These are phyloP conservation scores for Chamaecrista fasciculata DNA, from an alignment of 306 rosid genomes.

Conservation along the genomic window DNA sequence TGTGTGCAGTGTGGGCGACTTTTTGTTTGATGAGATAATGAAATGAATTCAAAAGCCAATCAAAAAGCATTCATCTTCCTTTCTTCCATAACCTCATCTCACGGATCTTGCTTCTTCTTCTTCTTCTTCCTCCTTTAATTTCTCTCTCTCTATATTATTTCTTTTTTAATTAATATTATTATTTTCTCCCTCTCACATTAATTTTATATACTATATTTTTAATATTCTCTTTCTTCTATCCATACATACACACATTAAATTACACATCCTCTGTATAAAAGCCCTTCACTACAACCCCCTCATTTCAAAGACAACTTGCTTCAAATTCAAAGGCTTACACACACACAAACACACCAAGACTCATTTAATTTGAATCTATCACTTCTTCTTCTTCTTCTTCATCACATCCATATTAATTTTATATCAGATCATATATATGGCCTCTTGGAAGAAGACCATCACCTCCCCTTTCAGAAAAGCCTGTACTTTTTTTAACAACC, in stretches of 20 bases:
- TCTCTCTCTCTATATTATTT: too few relatives aligned
- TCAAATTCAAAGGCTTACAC: neutral
- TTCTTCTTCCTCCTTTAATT: neutral
- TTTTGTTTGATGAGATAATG: constrained; percentile 47
- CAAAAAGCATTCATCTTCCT: constrained; percentile 51
- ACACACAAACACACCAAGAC: neutral
- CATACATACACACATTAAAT: too few relatives aligned
- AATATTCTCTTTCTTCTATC: too few relatives aligned
- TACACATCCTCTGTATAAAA: too few relatives aligned
- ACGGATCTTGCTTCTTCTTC: constrained; percentile 80
- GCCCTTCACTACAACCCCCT: too few relatives aligned
- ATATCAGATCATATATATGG: constrained; percentile 50
- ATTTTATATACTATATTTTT: too few relatives aligned
- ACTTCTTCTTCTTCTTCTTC: too few relatives aligned
- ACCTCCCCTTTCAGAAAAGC: constrained; percentile 84
- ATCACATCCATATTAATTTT: neutral
- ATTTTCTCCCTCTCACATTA: too few relatives aligned
- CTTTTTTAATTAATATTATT: too few relatives aligned
- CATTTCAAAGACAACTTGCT: too few relatives aligned
- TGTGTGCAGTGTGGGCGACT: constrained; percentile 58
- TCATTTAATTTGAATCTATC: too few relatives aligned
- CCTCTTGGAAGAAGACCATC: constrained; percentile 97
- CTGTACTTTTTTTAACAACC: constrained; percentile 75
- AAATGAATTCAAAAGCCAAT: neutral
- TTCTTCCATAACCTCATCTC: constrained; percentile 67